These are phyloP conservation scores for Pontederia paniculata DNA, from an alignment of 176 grass and related monocot genomes.

Conservation along the genomic window DNA sequence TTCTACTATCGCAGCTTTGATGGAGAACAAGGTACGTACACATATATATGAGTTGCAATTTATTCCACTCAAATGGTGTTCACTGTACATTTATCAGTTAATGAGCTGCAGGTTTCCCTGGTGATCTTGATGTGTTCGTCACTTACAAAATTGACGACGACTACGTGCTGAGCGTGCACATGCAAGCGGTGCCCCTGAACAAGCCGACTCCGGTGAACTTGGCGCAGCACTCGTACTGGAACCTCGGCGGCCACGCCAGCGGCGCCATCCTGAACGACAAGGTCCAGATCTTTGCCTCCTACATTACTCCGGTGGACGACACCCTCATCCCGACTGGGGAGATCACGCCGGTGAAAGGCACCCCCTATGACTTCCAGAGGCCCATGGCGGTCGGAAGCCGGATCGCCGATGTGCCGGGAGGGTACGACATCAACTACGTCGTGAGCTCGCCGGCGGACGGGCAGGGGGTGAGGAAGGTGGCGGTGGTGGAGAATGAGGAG, in stretches of 20 bases:
- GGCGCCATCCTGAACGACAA: constrained; percentile 42
- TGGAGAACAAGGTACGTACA: constrained; percentile 73
- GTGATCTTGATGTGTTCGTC: constrained; percentile 52
- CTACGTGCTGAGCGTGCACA: constrained; percentile 47
- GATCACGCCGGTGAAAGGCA: constrained; percentile 37
- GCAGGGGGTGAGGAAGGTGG: constrained; percentile 52
- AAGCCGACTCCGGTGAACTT: constrained; percentile 67
- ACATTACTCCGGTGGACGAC: constrained; percentile 38
- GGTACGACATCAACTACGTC: constrained; percentile 85
- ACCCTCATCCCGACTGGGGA: constrained; percentile 65
- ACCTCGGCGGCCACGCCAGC: constrained; percentile 51
- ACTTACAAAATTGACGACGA: constrained; percentile 83
- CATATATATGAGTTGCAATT: neutral
- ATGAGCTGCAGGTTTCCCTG: constrained; percentile 47
- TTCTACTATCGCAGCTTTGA: constrained; percentile 77
- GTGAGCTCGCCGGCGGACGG: constrained; percentile 38
- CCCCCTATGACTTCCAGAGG: constrained; percentile 45
- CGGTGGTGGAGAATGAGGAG: constrained; percentile 31
- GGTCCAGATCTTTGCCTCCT: constrained; percentile 45
- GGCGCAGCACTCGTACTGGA: constrained; percentile 86
- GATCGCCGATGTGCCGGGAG: constrained; percentile 30
- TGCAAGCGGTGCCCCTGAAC: constrained; percentile 46
- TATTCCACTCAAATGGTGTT: neutral
- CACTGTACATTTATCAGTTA: neutral
- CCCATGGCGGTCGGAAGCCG: constrained; percentile 20